These are phyloP conservation scores for Trypanosoma melophagium DNA, from an alignment of 208 protist genomes.

Conservation along the genomic window DNA sequence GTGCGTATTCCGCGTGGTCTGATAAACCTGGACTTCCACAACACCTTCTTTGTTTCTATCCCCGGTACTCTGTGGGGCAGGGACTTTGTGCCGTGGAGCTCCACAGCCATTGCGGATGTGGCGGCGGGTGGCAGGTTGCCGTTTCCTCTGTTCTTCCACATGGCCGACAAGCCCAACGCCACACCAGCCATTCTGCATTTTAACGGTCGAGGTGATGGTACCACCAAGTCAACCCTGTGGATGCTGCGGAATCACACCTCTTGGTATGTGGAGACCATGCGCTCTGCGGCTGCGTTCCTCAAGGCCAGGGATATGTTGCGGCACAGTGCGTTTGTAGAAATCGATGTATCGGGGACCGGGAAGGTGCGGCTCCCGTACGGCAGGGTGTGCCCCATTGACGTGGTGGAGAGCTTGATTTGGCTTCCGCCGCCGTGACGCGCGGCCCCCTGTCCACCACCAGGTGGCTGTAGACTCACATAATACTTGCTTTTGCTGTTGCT, in stretches of 20 bases:
- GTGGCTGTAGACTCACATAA: too few relatives aligned
- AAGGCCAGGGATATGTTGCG: not conserved
- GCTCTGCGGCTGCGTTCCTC: not conserved
- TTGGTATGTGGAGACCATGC: slow-evolving; percentile 5
- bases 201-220: not conserved
- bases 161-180: not conserved
- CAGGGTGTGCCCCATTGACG: too few relatives aligned
- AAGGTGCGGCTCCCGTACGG: too few relatives aligned
- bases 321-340: too few relatives aligned
- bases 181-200: slow-evolving; percentile 12
- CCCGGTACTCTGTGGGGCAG: not conserved
- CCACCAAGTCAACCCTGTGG: not conserved
- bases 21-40: slow-evolving; percentile 17
- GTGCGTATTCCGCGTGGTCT: slow-evolving; percentile 3
- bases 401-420: too few relatives aligned
- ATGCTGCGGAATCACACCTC: not conserved
- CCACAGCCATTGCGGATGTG: not conserved
- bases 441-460: too few relatives aligned
- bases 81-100: slow-evolving; percentile 5
- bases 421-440: too few relatives aligned
- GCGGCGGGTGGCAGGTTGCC: not conserved
- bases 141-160: slow-evolving; percentile 5
- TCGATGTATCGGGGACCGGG: too few relatives aligned
- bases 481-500: too few relatives aligned
- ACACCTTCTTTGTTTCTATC: slow-evolving; percentile 15